Evolutionary conservation across 116 monocot genomes (phyloP), one percentile per base, ranked within the genome.

Genomic region (Zostera marina): DNA sequence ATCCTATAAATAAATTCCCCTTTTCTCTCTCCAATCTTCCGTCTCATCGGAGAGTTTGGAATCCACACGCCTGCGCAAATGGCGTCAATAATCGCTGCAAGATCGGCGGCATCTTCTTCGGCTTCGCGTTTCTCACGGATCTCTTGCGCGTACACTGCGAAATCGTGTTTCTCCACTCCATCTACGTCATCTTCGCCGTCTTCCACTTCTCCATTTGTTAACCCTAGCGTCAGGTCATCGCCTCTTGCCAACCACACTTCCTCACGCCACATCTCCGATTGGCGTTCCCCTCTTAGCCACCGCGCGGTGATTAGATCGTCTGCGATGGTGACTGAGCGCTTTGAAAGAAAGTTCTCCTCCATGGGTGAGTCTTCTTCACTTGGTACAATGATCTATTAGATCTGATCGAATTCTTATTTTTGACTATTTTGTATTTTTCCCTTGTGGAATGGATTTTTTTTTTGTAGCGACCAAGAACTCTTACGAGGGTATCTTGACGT

Each of bases 341-440:
- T 84, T 65, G 83, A 90, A 54, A 53, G 79, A 19, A 68, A 72
- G 9, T 84, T 82, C 64, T 66, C 82, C 57, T 41, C 82, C 63
- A 75, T 74, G 66, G 81, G 85, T 91, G 22, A 63, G 46, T 22
- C 14, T 48, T 44, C 12, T 24, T 9, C 14, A 8, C 0, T 45
- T 11, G 32, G 24, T 21, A 8, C 3, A 13, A 25, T 38, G 40
- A 19, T 58, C 51, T 19, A 26, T 26, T 59, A 20, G 45, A 68
- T 62, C 69, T 44, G 17, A 59, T 56, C 15, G 0, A 41, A 45
- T 9, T 63, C 60, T 63, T 60, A 5, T 1, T 5, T 32, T 32
- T 5, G n/a, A n/a, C n/a, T n/a, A n/a, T 32, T 32, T 2, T 32
- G 2, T 26, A 26, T 22, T 40, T 64, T 53, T 52, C 3, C 48